Conservation (phyloP, 306 rosid genomes). For the Quercus alba region DNA sequence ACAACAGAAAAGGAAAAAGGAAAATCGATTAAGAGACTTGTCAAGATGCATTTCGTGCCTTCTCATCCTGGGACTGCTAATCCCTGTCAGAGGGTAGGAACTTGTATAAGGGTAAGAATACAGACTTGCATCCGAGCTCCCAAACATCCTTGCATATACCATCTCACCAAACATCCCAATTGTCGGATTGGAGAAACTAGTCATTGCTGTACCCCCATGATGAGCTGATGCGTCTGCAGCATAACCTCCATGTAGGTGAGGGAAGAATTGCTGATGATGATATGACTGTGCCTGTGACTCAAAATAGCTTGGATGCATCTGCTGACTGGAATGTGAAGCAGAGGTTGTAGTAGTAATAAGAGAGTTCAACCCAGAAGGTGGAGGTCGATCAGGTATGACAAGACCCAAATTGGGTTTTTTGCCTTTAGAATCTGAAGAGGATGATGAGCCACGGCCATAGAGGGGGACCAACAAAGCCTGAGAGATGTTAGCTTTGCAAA, state of each 20-base stretch:
- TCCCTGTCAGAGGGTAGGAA: constrained; percentile 34
- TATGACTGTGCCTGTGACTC: constrained; percentile 43
- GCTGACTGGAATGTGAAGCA: constrained; percentile 31
- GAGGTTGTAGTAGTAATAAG: constrained; percentile 29
- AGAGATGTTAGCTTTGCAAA: constrained; percentile 76
- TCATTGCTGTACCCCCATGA: constrained; percentile 51
- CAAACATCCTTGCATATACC: constrained; percentile 65
- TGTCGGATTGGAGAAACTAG: constrained; percentile 57
- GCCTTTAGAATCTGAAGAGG: constrained; percentile 41
- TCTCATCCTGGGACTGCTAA: constrained; percentile 63
- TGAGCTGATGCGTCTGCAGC: constrained; percentile 41
- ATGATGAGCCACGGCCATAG: constrained; percentile 69
- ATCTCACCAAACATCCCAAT: constrained; percentile 79
- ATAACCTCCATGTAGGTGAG: constrained; percentile 47
- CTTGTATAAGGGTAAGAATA: constrained; percentile 36
- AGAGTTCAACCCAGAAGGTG: constrained; percentile 40
- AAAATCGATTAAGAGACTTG: constrained; percentile 71
- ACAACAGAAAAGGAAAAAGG: constrained; percentile 73
- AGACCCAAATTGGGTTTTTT: constrained; percentile 48
- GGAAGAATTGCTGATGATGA: constrained; percentile 52
- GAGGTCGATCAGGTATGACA: constrained; percentile 67
- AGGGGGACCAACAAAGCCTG: constrained; percentile 74
- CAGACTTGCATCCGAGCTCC: constrained; percentile 44
- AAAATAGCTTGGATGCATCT: constrained; percentile 46
- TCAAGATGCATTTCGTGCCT: constrained; percentile 84